Percentiles rank a stretch among this genome's conserved stretches.
Conservation (phyloP, 1,284 basidiomycete species). For the Malassezia psittaci region DNA sequence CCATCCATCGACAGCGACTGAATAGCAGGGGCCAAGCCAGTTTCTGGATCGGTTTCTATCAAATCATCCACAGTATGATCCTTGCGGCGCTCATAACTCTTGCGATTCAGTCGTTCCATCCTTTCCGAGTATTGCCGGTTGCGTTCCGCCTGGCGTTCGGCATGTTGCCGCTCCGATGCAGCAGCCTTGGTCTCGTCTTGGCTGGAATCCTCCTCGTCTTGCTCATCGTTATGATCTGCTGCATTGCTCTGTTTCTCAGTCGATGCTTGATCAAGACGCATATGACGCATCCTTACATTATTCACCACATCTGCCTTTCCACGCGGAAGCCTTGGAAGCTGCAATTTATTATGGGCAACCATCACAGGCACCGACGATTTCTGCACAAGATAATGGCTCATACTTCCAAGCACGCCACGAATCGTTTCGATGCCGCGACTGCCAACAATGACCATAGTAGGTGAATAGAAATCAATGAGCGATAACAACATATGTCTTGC, state of each 20-base stretch:
- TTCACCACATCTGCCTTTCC: conserved; percentile 44
- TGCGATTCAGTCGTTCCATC: conserved; percentile 15
- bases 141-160: conserved; percentile 6
- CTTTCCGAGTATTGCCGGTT: not conserved
- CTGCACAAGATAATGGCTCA: conserved; percentile 90
- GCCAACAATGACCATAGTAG: conserved; percentile 87
- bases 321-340: conserved; percentile 36
- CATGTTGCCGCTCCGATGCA: not conserved
- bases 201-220: conserved; percentile 10
- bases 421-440: conserved; percentile 79
- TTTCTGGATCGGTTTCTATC: not conserved
- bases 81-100: conserved; percentile 15
- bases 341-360: conserved; percentile 51
- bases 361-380: conserved; percentile 83
- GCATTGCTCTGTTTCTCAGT: conserved; percentile 35
- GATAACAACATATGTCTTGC: conserved; percentile 76
- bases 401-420: conserved; percentile 92
- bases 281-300: conserved; percentile 36
- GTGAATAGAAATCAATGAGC: conserved; percentile 81
- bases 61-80: not conserved
- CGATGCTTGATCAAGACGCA: conserved; percentile 40
- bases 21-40: not conserved
- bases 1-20: not conserved
- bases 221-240: conserved; percentile 12
- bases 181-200: not conserved